These are phyloP conservation scores for Venturia nashicola DNA, from an alignment of 2,329 filamentous ascomycete genomes.

Conservation along the genomic window DNA sequence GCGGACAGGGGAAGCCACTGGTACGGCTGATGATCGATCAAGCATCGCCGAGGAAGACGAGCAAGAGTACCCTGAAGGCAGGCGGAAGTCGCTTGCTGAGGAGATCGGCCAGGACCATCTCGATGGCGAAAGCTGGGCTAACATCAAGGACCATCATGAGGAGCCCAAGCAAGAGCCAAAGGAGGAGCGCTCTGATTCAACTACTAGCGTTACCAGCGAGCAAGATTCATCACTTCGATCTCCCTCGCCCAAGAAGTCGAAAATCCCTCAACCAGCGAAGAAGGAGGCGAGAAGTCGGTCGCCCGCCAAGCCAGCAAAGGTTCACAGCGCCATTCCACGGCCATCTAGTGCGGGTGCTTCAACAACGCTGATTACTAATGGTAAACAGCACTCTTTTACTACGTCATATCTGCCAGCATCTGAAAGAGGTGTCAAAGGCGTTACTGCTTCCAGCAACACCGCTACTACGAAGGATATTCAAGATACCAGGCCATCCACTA, in stretches of 20 bases:
- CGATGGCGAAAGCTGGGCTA: background rate
- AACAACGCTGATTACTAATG: background rate
- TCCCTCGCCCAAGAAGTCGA: background rate
- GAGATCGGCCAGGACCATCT: background rate
- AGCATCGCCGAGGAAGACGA: background rate
- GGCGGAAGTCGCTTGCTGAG: slow-evolving; percentile 2
- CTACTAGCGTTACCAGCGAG: background rate
- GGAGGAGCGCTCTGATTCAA: background rate
- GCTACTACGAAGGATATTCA: slow-evolving; percentile 1
- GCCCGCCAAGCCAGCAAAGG: background rate
- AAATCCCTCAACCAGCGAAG: background rate
- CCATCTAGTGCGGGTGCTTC: background rate
- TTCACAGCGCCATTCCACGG: background rate
- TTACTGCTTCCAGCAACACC: background rate
- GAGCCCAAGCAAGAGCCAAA: background rate
- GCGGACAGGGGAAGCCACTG: background rate
- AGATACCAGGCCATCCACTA: background rate
- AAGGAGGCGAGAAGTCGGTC: background rate
- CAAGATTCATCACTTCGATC: background rate
- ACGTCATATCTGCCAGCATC: background rate
- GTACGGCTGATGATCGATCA: background rate
- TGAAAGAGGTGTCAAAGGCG: background rate
- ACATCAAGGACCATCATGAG: slow-evolving; percentile 1
- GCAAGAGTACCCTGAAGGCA: background rate
- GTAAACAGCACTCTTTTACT: background rate